These are phyloP conservation scores for Polygonum aviculare DNA, from an alignment of 148 eudicot genomes.

Conservation along the genomic window DNA sequence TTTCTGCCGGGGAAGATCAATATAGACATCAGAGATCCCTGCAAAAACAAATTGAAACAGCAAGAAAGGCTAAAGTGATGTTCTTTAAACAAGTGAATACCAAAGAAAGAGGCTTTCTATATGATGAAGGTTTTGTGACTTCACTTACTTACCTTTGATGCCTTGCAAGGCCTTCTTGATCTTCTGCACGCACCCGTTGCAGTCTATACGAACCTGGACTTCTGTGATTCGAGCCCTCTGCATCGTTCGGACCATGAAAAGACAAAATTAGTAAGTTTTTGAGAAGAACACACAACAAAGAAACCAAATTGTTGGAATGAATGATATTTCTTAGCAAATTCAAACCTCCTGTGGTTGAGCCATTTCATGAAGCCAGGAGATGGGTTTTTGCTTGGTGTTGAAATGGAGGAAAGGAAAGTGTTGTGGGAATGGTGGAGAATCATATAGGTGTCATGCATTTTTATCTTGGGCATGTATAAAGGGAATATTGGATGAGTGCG, in stretches of 20 bases:
- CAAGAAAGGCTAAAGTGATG: not conserved
- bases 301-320: not conserved
- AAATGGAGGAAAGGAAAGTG: not conserved
- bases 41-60: not conserved
- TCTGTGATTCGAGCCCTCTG: conserved; percentile 79
- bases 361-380: not conserved
- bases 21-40: conserved; percentile 10
- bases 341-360: conserved; percentile 9
- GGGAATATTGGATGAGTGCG: not conserved
- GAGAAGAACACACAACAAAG: not conserved
- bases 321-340: not conserved
- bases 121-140: not conserved
- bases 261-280: not conserved
- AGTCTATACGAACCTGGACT: conserved; percentile 83
- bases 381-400: not conserved
- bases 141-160: conserved; percentile 44
- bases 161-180: conserved; percentile 81
- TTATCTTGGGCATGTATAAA: not conserved
- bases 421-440: not conserved
- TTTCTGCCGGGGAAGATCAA: conserved; percentile 10
- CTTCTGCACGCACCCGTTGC: conserved; percentile 95
- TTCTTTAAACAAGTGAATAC: not conserved
- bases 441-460: not conserved
- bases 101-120: not conserved
- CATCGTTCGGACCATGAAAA: conserved; percentile 15